phyloP scores from a whole-genome alignment of 768 basidiomycete genomes.

The Neoboletus magnificus region DNA sequence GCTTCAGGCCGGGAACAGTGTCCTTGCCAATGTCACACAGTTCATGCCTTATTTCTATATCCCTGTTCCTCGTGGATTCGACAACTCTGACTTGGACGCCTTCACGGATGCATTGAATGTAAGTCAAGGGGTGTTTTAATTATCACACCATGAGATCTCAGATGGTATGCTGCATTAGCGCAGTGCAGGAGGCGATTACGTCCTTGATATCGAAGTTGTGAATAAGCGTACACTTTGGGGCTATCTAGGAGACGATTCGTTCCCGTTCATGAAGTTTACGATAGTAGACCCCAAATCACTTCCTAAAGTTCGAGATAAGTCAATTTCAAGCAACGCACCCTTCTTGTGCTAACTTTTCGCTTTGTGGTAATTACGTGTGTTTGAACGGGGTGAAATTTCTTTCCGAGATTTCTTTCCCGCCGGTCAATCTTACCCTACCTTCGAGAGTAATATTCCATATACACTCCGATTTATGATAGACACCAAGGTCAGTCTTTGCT shows the following conservation, averaged over 20 bases:
- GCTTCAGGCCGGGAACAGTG: conserved; percentile 77
- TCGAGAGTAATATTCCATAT: conserved; percentile 92
- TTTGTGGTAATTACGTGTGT: conserved; percentile 45
- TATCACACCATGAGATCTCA: background rate
- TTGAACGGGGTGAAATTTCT: conserved; percentile 72
- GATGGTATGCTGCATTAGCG: conserved; percentile 11
- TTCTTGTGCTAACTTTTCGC: conserved; percentile 13
- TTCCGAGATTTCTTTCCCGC: conserved; percentile 59
- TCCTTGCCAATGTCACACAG: conserved; percentile 75
- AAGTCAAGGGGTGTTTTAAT: conserved; percentile 23
- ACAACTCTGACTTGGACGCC: conserved; percentile 57
- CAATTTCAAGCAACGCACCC: background rate
- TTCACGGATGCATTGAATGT: conserved; percentile 78
- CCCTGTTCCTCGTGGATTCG: conserved; percentile 80
- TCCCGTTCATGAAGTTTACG: conserved; percentile 84
- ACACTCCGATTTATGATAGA: conserved; percentile 97
- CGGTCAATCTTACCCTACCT: conserved; percentile 59
- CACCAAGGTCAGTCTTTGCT: conserved; percentile 58
- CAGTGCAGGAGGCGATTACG: conserved; percentile 33
- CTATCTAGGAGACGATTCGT: conserved; percentile 76
- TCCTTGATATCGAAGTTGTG: conserved; percentile 56
- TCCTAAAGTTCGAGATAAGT: conserved; percentile 92
- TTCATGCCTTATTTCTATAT: conserved; percentile 95
- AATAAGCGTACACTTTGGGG: conserved; percentile 80
- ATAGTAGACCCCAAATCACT: conserved; percentile 68